phyloP scores from a whole-genome alignment of 805 yeast genomes.

The Yarrowia phangngaensis region DNA sequence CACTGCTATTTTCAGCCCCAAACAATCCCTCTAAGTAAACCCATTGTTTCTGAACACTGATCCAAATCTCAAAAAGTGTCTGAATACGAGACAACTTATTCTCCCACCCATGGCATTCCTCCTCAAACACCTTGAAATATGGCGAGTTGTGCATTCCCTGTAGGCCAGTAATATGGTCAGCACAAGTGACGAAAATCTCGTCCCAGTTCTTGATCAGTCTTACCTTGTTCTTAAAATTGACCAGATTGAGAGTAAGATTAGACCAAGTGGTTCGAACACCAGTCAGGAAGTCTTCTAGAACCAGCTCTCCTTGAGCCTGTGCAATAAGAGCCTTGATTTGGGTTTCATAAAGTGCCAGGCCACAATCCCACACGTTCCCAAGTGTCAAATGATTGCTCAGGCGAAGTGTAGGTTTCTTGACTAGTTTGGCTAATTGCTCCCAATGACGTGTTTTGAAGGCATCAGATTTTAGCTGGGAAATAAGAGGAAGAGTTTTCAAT shows the following conservation, averaged over 20 bases:
- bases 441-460: constrained; percentile 67
- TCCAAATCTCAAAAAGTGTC: constrained; percentile 62
- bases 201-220: constrained; percentile 68
- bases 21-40: constrained; percentile 78
- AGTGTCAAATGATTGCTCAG: constrained; percentile 42
- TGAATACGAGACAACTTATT: constrained; percentile 50
- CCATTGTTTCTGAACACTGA: constrained; percentile 87
- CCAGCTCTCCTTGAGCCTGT: constrained; percentile 69
- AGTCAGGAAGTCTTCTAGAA: constrained; percentile 55
- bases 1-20: constrained; percentile 47
- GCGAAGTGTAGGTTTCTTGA: constrained; percentile 29
- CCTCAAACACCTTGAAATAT: constrained; percentile 57
- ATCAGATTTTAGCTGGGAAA: constrained; percentile 52
- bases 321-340: constrained; percentile 49
- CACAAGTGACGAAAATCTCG: constrained; percentile 51
- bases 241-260: constrained; percentile 48
- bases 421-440: constrained; percentile 46
- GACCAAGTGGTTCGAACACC: constrained; percentile 58
- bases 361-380: constrained; percentile 60
- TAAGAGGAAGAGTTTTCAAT: constrained; percentile 41
- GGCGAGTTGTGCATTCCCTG: constrained; percentile 68
- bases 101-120: constrained; percentile 54
- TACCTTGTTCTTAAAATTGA: constrained; percentile 50
- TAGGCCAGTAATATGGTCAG: constrained; percentile 59
- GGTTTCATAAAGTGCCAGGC: constrained; percentile 47